A percentile compares a stretch with the other conserved stretches of the same genome.
phyloP scores from a whole-genome alignment of 2,329 filamentous ascomycete genomes.

The Gyromitra esculenta region DNA sequence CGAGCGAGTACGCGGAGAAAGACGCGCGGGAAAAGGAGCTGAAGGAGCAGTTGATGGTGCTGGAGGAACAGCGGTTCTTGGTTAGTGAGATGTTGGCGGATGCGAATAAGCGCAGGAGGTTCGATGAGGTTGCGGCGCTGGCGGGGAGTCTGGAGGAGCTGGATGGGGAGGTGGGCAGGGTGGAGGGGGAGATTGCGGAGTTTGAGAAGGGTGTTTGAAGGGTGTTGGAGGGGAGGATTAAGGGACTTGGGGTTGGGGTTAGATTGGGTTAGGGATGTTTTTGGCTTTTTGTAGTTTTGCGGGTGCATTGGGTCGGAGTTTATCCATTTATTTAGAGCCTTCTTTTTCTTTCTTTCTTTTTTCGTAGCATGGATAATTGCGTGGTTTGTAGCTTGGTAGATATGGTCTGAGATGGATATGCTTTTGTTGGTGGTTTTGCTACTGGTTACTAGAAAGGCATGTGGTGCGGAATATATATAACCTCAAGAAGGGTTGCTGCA shows the following conservation, averaged over 20 bases:
- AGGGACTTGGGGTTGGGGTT: neutral
- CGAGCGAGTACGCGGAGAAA: constrained; percentile 15
- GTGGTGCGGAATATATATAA: neutral
- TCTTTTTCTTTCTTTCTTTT: neutral
- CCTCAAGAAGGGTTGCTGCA: neutral
- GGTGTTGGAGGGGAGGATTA: too few species aligned
- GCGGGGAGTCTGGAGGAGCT: constrained; percentile 84
- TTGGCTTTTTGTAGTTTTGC: neutral
- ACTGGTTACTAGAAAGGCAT: neutral
- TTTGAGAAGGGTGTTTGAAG: constrained; percentile 65
- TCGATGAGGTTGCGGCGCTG: constrained; percentile 85
- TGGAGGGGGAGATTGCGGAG: constrained; percentile 72
- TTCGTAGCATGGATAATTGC: neutral
- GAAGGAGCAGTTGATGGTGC: constrained; percentile 79
- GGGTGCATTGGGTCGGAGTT: constrained; percentile 16
- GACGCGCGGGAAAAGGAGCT: constrained; percentile 66
- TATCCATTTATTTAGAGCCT: neutral
- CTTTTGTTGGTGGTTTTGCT: neutral
- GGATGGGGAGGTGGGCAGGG: constrained; percentile 76
- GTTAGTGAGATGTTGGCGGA: constrained; percentile 84
- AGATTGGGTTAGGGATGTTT: neutral
- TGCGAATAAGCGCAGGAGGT: constrained; percentile 78
- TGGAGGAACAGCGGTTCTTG: constrained; percentile 91
- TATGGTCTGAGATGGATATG: neutral
- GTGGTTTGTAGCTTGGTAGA: neutral